These are phyloP conservation scores for Xylariaceae sp. DNA, from an alignment of 2,329 filamentous ascomycete species.

Conservation along the genomic window DNA sequence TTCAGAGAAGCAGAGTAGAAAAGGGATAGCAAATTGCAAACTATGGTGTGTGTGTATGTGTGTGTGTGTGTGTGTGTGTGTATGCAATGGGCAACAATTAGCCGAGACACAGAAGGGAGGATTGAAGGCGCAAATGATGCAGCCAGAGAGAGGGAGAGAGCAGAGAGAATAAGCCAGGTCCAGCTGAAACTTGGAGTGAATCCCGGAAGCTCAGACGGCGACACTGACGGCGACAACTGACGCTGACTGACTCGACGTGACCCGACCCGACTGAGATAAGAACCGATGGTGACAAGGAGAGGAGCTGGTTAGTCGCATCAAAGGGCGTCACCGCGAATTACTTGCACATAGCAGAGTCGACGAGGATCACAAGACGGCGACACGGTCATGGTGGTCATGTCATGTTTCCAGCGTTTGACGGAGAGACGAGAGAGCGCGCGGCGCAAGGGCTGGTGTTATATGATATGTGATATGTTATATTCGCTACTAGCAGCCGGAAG, in stretches of 20 bases:
- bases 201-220: no score
- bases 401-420: neutral
- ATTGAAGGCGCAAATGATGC: neutral
- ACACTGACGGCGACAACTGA: neutral
- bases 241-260: neutral
- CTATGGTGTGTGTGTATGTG: no score
- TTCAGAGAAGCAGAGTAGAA: neutral
- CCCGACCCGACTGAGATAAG: neutral
- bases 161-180: no score
- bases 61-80: no score
- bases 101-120: neutral
- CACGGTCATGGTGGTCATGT: conserved; percentile 12
- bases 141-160: neutral
- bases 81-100: neutral
- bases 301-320: neutral
- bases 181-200: no score
- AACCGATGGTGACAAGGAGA: neutral
- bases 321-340: conserved; percentile 8
- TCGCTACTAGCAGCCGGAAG: neutral
- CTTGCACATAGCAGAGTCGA: neutral
- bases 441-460: neutral
- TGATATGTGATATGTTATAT: conserved; percentile 2
- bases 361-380: conserved; percentile 11
- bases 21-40: neutral
- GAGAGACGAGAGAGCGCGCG: neutral